phyloP scores from a whole-genome alignment of 2,329 filamentous ascomycete species.

The Venturiaceae sp. region DNA sequence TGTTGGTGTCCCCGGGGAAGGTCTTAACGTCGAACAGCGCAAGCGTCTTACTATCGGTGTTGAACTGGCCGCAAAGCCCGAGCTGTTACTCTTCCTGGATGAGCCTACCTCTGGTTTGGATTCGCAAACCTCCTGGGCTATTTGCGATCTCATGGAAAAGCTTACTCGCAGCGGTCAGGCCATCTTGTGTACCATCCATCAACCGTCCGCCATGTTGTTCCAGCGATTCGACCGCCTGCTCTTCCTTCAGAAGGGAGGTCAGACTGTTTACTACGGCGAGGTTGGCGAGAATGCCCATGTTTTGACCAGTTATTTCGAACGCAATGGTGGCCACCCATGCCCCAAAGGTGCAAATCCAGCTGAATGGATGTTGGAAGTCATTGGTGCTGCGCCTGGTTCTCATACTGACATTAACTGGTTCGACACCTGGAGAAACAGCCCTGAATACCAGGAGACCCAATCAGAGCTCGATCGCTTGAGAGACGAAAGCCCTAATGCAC shows the following conservation, averaged over 20 bases:
- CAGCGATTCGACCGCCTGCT: conserved; percentile 79
- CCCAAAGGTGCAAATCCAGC: conserved; percentile 62
- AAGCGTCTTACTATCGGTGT: conserved; percentile 87
- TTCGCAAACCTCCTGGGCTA: conserved; percentile 88
- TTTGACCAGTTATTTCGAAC: conserved; percentile 67
- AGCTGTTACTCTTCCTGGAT: conserved; percentile 82
- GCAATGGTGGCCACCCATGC: conserved; percentile 56
- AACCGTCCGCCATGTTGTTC: conserved; percentile 92
- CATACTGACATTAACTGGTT: conserved; percentile 42
- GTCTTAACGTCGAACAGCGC: conserved; percentile 59
- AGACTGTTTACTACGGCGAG: conserved; percentile 73
- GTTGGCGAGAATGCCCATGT: conserved; percentile 61
- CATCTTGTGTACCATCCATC: conserved; percentile 94
- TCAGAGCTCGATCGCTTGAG: conserved; percentile 36
- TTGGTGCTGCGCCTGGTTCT: conserved; percentile 41
- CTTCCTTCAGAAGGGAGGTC: conserved; percentile 66
- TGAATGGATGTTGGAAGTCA: conserved; percentile 64
- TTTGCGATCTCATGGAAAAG: conserved; percentile 79
- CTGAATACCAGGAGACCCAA: conserved; percentile 34
- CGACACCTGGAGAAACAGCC: conserved; percentile 36
- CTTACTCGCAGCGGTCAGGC: conserved; percentile 82
- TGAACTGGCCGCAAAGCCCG: conserved; percentile 88
- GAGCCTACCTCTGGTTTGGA: conserved; percentile 93
- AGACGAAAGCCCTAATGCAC: conserved; percentile 21
- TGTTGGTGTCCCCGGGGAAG: conserved; percentile 83